Percentiles rank a stretch among this genome's conserved stretches.
Conservation (phyloP, 129 eudicot genomes). For the Smallanthus sonchifolius region DNA sequence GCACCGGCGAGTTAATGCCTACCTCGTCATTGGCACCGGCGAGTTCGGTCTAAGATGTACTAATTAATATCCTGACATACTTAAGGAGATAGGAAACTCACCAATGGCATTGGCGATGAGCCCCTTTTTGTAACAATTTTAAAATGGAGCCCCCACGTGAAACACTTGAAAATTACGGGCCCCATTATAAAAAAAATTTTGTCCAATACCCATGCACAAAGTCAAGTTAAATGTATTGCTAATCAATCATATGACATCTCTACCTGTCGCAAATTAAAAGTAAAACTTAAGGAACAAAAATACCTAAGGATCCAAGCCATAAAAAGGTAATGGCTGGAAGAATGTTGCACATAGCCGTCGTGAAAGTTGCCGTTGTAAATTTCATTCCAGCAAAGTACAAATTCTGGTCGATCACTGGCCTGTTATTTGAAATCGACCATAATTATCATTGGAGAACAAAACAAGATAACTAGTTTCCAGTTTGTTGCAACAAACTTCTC, state of each 20-base stretch:
- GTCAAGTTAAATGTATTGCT: background rate
- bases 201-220: background rate
- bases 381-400: slow-evolving; percentile 44
- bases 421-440: slow-evolving; percentile 18
- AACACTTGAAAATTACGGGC: too few species aligned
- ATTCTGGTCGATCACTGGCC: slow-evolving; percentile 59
- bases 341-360: slow-evolving; percentile 45
- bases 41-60: too few species aligned
- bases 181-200: too few species aligned
- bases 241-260: background rate
- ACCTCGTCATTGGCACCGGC: too few species aligned
- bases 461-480: background rate
- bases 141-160: too few species aligned
- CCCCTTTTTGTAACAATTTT: too few species aligned
- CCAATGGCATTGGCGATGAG: too few species aligned
- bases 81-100: too few species aligned
- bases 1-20: too few species aligned
- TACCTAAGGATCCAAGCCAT: slow-evolving; percentile 49
- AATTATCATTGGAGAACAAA: background rate
- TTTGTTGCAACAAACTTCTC: background rate
- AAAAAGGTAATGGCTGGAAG: slow-evolving; percentile 52
- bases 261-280: background rate
- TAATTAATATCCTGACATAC: too few species aligned
- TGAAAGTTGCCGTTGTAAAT: slow-evolving; percentile 42
- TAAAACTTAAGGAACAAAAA: background rate